Evolutionary conservation across 495 filamentous ascomycete genomes (phyloP), one percentile per base, ranked within the genome.

Genomic region (Penicillium manginii): DNA sequence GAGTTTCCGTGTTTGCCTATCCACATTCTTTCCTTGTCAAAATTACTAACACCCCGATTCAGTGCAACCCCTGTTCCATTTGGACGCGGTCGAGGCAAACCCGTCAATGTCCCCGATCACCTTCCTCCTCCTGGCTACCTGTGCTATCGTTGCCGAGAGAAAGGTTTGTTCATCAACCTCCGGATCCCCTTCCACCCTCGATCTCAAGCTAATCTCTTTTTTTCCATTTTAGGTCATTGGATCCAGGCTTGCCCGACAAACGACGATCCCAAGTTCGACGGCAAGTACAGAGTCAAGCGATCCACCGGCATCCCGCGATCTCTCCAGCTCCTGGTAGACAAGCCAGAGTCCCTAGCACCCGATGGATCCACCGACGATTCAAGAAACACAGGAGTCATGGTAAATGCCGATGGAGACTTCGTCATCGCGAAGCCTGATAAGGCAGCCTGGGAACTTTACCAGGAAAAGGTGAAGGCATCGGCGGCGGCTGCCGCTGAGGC

Each of bases 241-340:
- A 99, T 99, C 54, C 91, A 97, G 75, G 85, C 86, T 11, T 98
- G 94, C 61, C 94, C 94, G 17, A 99, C 94, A 15, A 99, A 99
- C 70, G 90, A 96, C 70, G 93, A 99, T 65, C 93, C 96, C 3
- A 91, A 91, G 43, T 98, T 90, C 66, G 93, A 98, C 73, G 90
- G 91, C 59, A 88, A 89, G 29, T 91, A 92, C 48, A 86, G 92
- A 48, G 88, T 98, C 49, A 97, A 96, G 79, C 86, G 94, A 50
- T 97, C 96, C 12, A 98, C 94, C 15, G 94, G 94, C 54, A 98
- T 99, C 59, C 94, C 94, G 19, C 85, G 89, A 59, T 96, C 92
- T 4, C 92, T 97, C 66, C 82, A 98, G 52, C 94, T 92, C 72
- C 94, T 90, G 22, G 87, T 99, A 32, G 93, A 97, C 60, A 98